Evolutionary conservation across 352 stramenopile species (phyloP), one percentile per base, ranked within the genome.

Genomic region (Phytophthora colocasiae): DNA sequence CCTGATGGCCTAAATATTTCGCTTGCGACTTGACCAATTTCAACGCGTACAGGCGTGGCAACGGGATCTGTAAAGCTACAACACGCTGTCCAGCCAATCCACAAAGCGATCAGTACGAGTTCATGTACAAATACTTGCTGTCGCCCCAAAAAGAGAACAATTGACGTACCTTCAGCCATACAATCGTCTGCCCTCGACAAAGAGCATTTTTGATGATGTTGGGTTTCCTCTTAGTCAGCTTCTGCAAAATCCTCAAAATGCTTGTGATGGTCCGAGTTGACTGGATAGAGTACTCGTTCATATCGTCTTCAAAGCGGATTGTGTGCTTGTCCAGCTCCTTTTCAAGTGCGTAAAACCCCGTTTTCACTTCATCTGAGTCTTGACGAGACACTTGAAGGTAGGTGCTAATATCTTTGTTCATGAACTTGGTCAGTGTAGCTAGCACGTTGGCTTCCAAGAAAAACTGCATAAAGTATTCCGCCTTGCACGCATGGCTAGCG

Each of bases 1-100:
- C 87, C 73, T 90, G 80, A 31, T 89, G 84, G 3, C 84, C 87
- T 29, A 95, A 77, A 66, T 93, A 95, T 52, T 91, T 91, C 15
- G 83, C 87, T 63, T 95, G 87, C 0, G 87, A 95, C 63, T 95
- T 95, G 39, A 95, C 87, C 17, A 95, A 77, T 63, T 95, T 95
- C 27, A 95, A 61, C 7, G 84, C 87, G 47, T 95, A 95, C 57
- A 95, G 47, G 8, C 87, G 75, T 8, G 84, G 84, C 27, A 85
- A 68, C 14, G 80, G 75, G 24, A 93, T 81, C 44, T 80, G 76
- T 12, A 95, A 73, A 32, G 83, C 84, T n/a, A 90, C 78, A 6
- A 93, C 84, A 46, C 84, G 80, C 84, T 92, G 32, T 60, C 57
- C 27, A 31, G 24, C 65, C 31, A 51, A 43, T 15, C 44, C 39